Evolutionary conservation across 2,329 filamentous ascomycete species (phyloP).

Genomic region (Aplosporella prunicola): DNA sequence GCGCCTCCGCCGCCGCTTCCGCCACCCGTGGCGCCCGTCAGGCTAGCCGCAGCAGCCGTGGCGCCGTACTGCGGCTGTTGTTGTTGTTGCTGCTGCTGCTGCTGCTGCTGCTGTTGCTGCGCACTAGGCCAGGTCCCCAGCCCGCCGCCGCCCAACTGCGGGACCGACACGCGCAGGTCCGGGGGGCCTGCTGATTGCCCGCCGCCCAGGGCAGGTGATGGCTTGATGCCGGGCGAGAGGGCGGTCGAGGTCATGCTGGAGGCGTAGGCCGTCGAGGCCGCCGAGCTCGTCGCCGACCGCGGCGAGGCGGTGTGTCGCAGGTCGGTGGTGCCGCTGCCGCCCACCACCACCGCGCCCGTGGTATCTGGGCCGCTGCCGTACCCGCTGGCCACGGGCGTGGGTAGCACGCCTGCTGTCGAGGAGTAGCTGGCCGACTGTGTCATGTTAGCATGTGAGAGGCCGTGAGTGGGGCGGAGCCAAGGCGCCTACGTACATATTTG

Average conservation of each 20-base stretch:
- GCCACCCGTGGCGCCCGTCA: constrained; percentile 20
- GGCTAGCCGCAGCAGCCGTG: no score
- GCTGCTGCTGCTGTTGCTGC: constrained; percentile 4
- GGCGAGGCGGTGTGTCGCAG: constrained; percentile 39
- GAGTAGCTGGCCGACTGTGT: constrained; percentile 57
- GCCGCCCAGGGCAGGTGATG: constrained; percentile 29
- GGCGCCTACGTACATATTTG: constrained; percentile 63
- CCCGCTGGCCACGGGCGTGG: constrained; percentile 23
- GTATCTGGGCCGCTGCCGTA: constrained; percentile 35
- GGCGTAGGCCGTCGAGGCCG: constrained; percentile 35
- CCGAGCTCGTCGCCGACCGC: constrained; percentile 38
- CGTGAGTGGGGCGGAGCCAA: no score
- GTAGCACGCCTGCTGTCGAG: constrained; percentile 48
- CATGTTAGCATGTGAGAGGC: constrained; percentile 22
- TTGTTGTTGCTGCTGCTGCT: background rate
- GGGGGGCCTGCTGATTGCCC: constrained; percentile 25
- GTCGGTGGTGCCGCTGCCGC: no score
- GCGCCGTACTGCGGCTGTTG: background rate
- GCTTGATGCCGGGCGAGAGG: constrained; percentile 35
- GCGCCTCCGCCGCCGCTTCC: no score
- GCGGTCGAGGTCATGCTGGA: constrained; percentile 31
- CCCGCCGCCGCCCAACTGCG: constrained; percentile 26
- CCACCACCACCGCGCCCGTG: constrained; percentile 34
- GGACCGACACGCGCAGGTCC: constrained; percentile 20
- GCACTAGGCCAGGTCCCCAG: constrained; percentile 18